phyloP scores from a whole-genome alignment of 345 rosid genomes.

The Syzygium oleosum region DNA sequence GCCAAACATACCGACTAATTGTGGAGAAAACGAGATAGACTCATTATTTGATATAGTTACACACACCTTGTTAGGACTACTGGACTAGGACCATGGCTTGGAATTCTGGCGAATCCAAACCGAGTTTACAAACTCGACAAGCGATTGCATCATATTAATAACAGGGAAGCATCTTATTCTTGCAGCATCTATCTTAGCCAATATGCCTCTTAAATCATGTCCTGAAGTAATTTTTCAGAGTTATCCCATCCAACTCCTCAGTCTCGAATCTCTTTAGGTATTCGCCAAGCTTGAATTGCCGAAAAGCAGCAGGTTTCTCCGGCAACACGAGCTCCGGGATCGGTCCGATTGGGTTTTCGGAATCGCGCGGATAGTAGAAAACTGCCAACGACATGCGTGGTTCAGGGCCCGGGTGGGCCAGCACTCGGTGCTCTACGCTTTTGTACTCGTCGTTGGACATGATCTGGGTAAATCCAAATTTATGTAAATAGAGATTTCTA shows the following conservation, averaged over 20 bases:
- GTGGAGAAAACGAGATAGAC: not conserved
- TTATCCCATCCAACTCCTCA: constrained; percentile 30
- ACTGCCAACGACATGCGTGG: constrained; percentile 29
- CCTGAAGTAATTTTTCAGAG: constrained; percentile 24
- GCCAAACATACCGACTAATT: not conserved
- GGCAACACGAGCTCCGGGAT: constrained; percentile 19
- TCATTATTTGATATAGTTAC: not conserved
- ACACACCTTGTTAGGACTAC: not conserved
- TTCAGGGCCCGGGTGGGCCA: constrained; percentile 19
- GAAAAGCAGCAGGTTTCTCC: constrained; percentile 24
- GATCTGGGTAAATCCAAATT: constrained; percentile 11
- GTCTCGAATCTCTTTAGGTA: constrained; percentile 24
- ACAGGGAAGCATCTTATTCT: not conserved
- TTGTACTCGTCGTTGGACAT: constrained; percentile 36
- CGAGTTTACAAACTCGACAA: not conserved
- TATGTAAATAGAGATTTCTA: not conserved
- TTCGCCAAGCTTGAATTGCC: constrained; percentile 16
- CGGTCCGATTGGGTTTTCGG: constrained; percentile 20
- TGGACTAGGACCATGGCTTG: not conserved
- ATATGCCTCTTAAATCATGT: not conserved
- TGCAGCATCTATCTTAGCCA: not conserved
- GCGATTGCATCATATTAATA: not conserved
- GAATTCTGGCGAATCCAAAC: not conserved
- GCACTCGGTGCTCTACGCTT: constrained; percentile 33
- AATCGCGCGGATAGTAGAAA: constrained; percentile 20